Percentiles rank a stretch among this genome's conserved stretches.
Conservation (phyloP, 169 alveolate genomes). For the Plasmodium cynomolgi region DNA sequence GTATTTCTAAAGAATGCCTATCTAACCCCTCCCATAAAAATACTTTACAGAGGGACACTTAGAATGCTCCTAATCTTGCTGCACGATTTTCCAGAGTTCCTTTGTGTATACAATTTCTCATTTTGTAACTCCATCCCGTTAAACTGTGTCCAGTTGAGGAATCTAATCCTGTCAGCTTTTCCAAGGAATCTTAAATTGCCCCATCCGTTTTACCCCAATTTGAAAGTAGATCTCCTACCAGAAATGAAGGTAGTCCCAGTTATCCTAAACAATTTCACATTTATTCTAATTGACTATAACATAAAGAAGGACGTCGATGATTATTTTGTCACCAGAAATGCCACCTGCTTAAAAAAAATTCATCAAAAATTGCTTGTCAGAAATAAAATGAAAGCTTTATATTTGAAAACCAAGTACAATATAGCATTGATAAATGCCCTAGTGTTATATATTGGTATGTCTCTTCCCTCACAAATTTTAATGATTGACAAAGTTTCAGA, state of each 20-base stretch:
- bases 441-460: slow-evolving; percentile 85
- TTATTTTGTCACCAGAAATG: slow-evolving; percentile 43
- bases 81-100: slow-evolving; percentile 97
- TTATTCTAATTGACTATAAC: slow-evolving; percentile 74
- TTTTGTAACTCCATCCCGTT: slow-evolving; percentile 91
- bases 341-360: slow-evolving; percentile 36
- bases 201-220: slow-evolving; percentile 89
- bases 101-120: slow-evolving; percentile 92
- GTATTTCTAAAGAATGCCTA: slow-evolving; percentile 76
- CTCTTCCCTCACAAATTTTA: slow-evolving; percentile 47
- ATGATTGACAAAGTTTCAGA: slow-evolving; percentile 27
- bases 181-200: slow-evolving; percentile 91
- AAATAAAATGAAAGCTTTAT: slow-evolving; percentile 76
- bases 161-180: slow-evolving; percentile 91
- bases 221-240: slow-evolving; percentile 91
- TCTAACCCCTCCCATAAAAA: slow-evolving; percentile 45
- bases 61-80: slow-evolving; percentile 91
- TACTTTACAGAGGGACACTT: slow-evolving; percentile 78
- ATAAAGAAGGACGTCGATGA: slow-evolving; percentile 70
- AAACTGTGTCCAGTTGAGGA: slow-evolving; percentile 91
- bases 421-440: slow-evolving; percentile 86
- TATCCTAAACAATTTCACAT: slow-evolving; percentile 76
- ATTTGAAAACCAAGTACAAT: slow-evolving; percentile 82
- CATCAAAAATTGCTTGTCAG: slow-evolving; percentile 77
- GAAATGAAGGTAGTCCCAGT: slow-evolving; percentile 91